Conservation (phyloP, 352 stramenopile genomes). For the Globisporangium lucens region DNA sequence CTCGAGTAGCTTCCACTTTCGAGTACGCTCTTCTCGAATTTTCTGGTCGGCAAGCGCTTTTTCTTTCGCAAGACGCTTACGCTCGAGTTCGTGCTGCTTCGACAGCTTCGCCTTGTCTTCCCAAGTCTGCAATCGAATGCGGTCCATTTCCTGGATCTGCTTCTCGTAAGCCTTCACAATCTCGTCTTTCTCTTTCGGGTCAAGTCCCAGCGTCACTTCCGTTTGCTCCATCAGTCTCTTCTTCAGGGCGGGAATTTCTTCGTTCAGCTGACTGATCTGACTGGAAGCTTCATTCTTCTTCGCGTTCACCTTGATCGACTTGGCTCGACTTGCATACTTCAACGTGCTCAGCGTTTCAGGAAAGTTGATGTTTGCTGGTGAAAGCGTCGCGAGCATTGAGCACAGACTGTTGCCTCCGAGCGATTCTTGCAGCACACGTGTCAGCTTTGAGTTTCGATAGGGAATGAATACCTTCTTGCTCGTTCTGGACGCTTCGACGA, state of each 20-base stretch:
- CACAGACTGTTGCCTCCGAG: conserved; percentile 93
- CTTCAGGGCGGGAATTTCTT: conserved; percentile 87
- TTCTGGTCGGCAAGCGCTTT: conserved; percentile 76
- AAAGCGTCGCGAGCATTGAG: conserved; percentile 94
- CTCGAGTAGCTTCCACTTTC: conserved; percentile 83
- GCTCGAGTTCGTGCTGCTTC: conserved; percentile 84
- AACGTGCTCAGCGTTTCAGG: conserved; percentile 95
- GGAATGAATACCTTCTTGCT: conserved; percentile 91
- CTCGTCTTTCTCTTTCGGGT: conserved; percentile 86
- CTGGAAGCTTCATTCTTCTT: conserved; percentile 92
- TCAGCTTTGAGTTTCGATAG: conserved; percentile 95
- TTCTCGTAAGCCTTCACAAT: conserved; percentile 85
- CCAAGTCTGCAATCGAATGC: conserved; percentile 82
- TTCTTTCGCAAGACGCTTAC: conserved; percentile 76
- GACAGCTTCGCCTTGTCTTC: conserved; percentile 85
- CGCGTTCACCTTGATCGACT: conserved; percentile 93
- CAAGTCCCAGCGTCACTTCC: conserved; percentile 51
- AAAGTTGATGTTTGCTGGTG: conserved; percentile 93
- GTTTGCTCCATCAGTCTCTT: conserved; percentile 85
- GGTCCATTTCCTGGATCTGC: conserved; percentile 89
- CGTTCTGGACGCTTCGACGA: conserved; percentile 78
- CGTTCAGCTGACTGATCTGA: conserved; percentile 89
- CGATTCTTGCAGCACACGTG: conserved; percentile 89
- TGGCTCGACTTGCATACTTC: conserved; percentile 93
- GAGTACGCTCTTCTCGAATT: conserved; percentile 74